These are phyloP conservation scores for Melaleuca quinquenervia DNA, from an alignment of 345 rosid genomes.

Conservation along the genomic window DNA sequence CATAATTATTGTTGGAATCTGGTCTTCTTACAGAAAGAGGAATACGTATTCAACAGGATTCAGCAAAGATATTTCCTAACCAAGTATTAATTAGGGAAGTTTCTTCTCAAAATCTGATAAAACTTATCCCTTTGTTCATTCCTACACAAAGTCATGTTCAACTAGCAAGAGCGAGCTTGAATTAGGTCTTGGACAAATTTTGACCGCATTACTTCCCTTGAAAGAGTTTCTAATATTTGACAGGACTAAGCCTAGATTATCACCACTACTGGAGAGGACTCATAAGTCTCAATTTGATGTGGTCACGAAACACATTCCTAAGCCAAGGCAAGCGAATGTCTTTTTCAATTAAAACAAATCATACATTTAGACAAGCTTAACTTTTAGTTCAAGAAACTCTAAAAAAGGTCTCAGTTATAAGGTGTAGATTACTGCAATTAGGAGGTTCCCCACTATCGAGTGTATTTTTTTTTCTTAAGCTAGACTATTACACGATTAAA, in stretches of 20 bases:
- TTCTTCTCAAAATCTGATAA: background rate
- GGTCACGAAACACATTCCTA: background rate
- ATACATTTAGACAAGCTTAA: background rate
- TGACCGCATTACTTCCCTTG: background rate
- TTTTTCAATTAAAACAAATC: background rate
- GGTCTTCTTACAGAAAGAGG: background rate
- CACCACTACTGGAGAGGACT: background rate
- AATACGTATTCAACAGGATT: background rate
- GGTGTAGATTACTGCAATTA: background rate
- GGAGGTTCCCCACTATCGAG: background rate
- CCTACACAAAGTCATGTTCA: background rate
- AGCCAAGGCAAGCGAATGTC: background rate
- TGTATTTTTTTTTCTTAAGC: background rate
- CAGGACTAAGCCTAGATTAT: background rate
- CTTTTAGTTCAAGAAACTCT: background rate
- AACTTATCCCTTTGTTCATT: background rate
- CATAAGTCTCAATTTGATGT: background rate
- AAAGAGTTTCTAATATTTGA: background rate
- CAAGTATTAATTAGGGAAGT: background rate
- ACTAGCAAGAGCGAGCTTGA: background rate
- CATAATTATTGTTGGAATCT: background rate
- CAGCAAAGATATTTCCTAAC: background rate
- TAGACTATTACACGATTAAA: background rate
- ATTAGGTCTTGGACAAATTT: background rate
- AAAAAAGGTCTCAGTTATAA: background rate